Evolutionary conservation across 1,139 yeast genomes (phyloP), one percentile per base, ranked within the genome.

Genomic region (Kluyveromyces sp.): DNA sequence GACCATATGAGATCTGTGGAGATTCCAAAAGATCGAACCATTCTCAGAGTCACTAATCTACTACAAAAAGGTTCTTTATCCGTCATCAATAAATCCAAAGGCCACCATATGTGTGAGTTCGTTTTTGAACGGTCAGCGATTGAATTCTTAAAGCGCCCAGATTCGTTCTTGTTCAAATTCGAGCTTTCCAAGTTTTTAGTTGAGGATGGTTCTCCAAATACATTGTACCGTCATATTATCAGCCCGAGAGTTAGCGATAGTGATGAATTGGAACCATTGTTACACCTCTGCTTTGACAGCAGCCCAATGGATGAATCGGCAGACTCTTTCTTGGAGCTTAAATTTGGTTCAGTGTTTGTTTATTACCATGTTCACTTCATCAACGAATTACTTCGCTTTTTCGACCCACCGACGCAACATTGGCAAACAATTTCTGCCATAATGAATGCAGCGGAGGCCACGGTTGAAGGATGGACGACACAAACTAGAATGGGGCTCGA

Each of bases 401-500:
- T 94, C 69, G 79, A 75, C 38, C 96, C 97, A 1, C 96, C 96
- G 12, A 79, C 78, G 47, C 78, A 80, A 31, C 95, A 89, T 56
- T 69, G 83, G 47, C 95, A 88, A 57, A 88, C 97, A 0, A 78
- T 94, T 33, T 94, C 92, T 26, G 94, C 94, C 4, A 78, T 94
- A 25, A 79, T 94, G 79, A 84, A 80, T 61, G 97, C 96, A 0
- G 98, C 99, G 0, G 96, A 89, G 51, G 88, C 92, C 0, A 88
- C 96, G 0, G 84, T 94, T 46, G 96, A 88, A 60, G 96, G 95
- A 2, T 69, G 94, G 50, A 80, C 95, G 0, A 73, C 83, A 25
- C 96, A 88, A 60, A 92, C 98, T 0, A 72, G 97, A 57, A 75
- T 94, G 49, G 97, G 98, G 0, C 72, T 94, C 30, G 95, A 89